Evolutionary conservation across 441 rosid genomes (phyloP).

Genomic region (Brassica hybrid): DNA sequence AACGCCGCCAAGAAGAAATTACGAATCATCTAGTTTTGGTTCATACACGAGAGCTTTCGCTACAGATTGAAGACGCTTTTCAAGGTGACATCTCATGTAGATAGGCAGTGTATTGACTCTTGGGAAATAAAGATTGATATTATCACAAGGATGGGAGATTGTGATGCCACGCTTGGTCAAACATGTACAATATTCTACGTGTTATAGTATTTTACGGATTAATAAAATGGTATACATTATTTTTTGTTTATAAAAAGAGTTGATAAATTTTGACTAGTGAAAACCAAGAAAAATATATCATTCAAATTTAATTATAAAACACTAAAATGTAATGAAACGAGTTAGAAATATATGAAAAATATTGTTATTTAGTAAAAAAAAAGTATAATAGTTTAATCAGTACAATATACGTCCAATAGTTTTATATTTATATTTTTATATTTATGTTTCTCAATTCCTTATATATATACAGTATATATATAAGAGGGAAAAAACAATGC

Average conservation of each 20-base stretch:
- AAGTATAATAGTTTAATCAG: neutral
- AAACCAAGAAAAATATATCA: neutral
- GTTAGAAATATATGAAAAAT: neutral
- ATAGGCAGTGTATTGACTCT: conserved; percentile 70
- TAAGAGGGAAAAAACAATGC: no score
- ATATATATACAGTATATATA: no score
- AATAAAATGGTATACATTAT: neutral
- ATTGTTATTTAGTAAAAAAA: neutral
- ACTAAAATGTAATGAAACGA: neutral
- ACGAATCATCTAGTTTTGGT: conserved; percentile 86
- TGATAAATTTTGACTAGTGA: neutral
- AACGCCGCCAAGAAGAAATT: conserved; percentile 75
- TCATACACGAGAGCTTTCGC: conserved; percentile 87
- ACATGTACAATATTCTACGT: neutral
- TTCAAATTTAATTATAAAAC: no score
- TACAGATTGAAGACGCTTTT: conserved; percentile 81
- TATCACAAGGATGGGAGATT: conserved; percentile 93
- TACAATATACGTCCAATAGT: neutral
- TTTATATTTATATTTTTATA: no score
- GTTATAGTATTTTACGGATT: neutral
- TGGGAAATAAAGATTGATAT: conserved; percentile 86
- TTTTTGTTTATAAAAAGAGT: neutral
- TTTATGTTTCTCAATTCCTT: no score
- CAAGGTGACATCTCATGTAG: conserved; percentile 88
- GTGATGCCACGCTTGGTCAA: conserved; percentile 95